A percentile compares a stretch with the other conserved stretches of the same genome.
phyloP scores from a whole-genome alignment of 2,329 filamentous ascomycete species.

The Ascochyta clinopodiicola region DNA sequence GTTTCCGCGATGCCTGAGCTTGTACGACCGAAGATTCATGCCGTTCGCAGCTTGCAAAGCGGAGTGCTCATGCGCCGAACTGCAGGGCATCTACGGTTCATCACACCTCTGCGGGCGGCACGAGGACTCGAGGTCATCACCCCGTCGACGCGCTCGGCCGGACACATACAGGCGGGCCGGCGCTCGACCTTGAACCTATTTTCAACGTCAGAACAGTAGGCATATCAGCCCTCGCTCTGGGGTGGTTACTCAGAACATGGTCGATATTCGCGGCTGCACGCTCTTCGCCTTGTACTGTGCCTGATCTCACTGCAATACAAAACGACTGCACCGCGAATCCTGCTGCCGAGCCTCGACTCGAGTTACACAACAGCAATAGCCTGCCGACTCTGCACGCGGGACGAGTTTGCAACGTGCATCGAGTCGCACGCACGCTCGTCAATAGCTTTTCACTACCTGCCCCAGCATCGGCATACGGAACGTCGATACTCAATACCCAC shows the following conservation, averaged over 20 bases:
- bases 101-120: not conserved
- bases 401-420: conserved; percentile 8
- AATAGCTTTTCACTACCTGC: not conserved
- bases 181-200: not conserved
- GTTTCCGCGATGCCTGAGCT: not conserved
- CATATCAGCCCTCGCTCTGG: not conserved
- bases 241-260: not conserved
- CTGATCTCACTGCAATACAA: not conserved
- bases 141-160: not conserved
- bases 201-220: not conserved
- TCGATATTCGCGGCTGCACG: not conserved
- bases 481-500: not conserved
- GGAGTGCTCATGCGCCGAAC: not conserved
- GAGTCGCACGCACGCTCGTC: conserved; percentile 8
- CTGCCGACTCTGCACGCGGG: not conserved
- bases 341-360: not conserved
- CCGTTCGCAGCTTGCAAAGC: not conserved
- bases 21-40: conserved; percentile 1
- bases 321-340: not conserved
- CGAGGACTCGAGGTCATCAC: not conserved
- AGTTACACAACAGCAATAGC: conserved; percentile 6
- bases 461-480: not conserved
- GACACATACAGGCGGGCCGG: not conserved
- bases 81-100: not conserved
- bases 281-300: not conserved